Evolutionary conservation across 139 green algal species (phyloP), one percentile per base, ranked within the genome.

Genomic region (Picochlorum sp.): DNA sequence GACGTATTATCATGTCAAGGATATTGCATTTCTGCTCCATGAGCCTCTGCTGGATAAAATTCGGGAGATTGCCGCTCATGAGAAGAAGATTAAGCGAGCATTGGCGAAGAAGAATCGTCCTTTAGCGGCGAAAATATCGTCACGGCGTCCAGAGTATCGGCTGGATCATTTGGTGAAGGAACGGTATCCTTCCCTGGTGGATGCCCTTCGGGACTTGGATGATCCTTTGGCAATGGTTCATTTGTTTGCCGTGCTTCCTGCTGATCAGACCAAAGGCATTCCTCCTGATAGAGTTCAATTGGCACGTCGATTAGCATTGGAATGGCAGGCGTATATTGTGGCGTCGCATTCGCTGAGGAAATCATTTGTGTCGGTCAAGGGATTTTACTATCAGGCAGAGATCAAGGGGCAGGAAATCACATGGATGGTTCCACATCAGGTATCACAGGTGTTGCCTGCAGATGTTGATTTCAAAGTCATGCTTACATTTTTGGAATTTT

Each of bases 1-100:
- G 77, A 98, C 92, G 3, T 99, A 98, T 77, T 99, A 98, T 77
- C 95, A 98, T 77, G 90, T 96, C 74, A 97, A 97, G 76, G 94
- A 98, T 75, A 93, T 99, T 66, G 87, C 85, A 66, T 99, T 89
- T 72, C 78, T 99, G 44, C 67, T 83, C 21, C 92, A 98, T 62
- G 94, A 99, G 79, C 94, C 90, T 4, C 78, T 98, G 37, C 79
- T 99, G 2, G 72, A 90, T 18, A 91, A 89, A 47, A 86, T 94
- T 75, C 90, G 88, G 77, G 56, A 62, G 24, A 50, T 62, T 14
- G 45, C 26, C 3, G 34, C 61, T 24, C 38, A 66, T 58, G 61
- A 66, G 14, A 66, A 66, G 38, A 66, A 66, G 24, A 71, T 98
- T 6, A 82, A 80, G 28, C 87, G 85, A 69, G 92, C 92, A 2